Base-by-base conservation (phyloP, 148 eudicot species). In the Bassia scoparia region DNA sequence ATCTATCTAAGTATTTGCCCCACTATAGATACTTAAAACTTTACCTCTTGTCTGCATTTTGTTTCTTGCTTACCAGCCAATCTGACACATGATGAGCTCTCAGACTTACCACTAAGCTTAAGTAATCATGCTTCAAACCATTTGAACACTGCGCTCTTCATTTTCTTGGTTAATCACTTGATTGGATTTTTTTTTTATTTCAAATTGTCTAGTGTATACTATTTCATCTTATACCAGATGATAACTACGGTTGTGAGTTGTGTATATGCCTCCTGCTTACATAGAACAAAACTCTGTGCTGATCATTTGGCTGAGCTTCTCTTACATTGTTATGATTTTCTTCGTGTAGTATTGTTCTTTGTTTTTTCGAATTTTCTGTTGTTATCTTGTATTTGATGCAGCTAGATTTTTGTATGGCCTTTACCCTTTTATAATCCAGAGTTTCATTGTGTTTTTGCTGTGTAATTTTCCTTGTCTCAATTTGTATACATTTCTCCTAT, bases 401-500 rank as follows among this genome's bases (percentile, higher is more conserved):
- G 29, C 50, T 38, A 46, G 17, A 30, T 37, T 53, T 44, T 3
- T 26, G 24, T 13, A 62, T 50, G 31, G n/a, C 38, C 23, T 27
- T 14, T 37, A 17, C 46, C 61, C 12, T 27, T 54, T 21, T 74
- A 15, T 62, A 27, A 8, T 6, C 41, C n/a, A 48, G 49, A 29
- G 64, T 54, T 17, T 74, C 31, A 48, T 34, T 65, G 21, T 23
- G 14, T 17, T 58, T 7, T 15, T 13, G 52, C 49, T 60, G 37
- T 38, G 41, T 17, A 50, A 23, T 70, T 62, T 43, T 69, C 46
- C 26, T 13, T 75, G 62, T 49, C 79, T 70, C 27, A 70, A 69
- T 24, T 71, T 73, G 26, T 77, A 29, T 49, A 38, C 63, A 46
- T 50, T 63, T 54, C 68, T 73, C 49, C 75, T 84, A 56, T 76